phyloP scores from a whole-genome alignment of 176 grass and related monocot genomes.

The Tillandsia fasciculata region DNA sequence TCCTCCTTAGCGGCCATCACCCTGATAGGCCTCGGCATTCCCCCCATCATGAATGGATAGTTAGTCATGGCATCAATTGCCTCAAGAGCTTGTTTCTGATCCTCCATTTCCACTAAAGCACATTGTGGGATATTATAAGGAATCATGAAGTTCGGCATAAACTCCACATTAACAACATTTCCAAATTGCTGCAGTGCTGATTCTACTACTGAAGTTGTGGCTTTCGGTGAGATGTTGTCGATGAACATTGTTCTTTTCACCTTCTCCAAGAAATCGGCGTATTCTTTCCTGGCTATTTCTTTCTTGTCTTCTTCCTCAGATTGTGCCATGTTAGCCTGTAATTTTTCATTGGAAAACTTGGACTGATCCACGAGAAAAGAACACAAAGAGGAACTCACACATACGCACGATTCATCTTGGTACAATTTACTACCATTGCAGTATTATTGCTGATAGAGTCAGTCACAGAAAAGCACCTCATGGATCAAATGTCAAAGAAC shows the following conservation, averaged over 20 bases:
- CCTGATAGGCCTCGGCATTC: constrained; percentile 51
- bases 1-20: constrained; percentile 20
- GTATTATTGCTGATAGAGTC: too few species aligned
- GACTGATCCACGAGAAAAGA: too few species aligned
- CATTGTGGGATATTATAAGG: constrained; percentile 32
- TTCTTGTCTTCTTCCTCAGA: too few species aligned
- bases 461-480: too few species aligned
- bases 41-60: constrained; percentile 55
- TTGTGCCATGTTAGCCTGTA: too few species aligned
- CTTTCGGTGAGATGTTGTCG: constrained; percentile 42
- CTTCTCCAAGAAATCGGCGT: constrained; percentile 35
- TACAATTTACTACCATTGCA: too few species aligned
- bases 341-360: too few species aligned
- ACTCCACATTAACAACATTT: constrained; percentile 35
- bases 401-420: too few species aligned
- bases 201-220: constrained; percentile 29
- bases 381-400: too few species aligned
- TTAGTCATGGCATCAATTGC: constrained; percentile 29
- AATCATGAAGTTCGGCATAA: constrained; percentile 50
- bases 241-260: constrained; percentile 40
- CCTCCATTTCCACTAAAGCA: constrained; percentile 31
- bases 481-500: too few species aligned
- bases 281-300: constrained; percentile 21
- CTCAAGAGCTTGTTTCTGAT: constrained; percentile 19
- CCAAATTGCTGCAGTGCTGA: constrained; percentile 48